Evolutionary conservation across 2,329 filamentous ascomycete species (phyloP).

Genomic region (Bertia moriformis): DNA sequence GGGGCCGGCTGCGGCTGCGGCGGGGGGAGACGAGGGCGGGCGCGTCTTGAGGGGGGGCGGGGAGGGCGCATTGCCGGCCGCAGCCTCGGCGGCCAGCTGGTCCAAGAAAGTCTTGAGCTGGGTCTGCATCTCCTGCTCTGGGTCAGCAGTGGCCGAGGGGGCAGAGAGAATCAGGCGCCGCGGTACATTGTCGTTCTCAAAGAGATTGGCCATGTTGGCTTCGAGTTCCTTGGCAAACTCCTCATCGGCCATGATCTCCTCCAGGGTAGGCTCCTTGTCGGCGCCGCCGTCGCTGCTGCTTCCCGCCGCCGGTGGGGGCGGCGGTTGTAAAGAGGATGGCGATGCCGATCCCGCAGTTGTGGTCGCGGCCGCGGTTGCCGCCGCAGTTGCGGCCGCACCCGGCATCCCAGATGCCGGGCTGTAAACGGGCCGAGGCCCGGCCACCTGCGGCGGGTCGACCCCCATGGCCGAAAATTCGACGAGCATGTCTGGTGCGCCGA

Average conservation of each 20-base stretch:
- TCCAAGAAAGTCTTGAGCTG: slow-evolving; percentile 70
- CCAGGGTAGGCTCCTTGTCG: too few species aligned
- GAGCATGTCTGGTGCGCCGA: slow-evolving; percentile 57
- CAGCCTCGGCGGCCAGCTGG: slow-evolving; percentile 44
- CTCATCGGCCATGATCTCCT: slow-evolving; percentile 3
- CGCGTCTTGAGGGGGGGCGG: slow-evolving; percentile 11
- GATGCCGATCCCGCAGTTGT: slow-evolving; percentile 4
- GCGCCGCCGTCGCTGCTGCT: too few species aligned
- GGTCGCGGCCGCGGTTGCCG: slow-evolving; percentile 3
- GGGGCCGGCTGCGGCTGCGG: slow-evolving; percentile 10
- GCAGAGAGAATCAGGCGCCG: slow-evolving; percentile 25
- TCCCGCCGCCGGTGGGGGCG: too few species aligned
- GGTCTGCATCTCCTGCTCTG: slow-evolving; percentile 48
- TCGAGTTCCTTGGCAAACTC: slow-evolving; percentile 75
- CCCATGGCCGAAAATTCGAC: slow-evolving; percentile 71
- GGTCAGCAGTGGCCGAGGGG: background rate
- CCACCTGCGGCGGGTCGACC: slow-evolving; percentile 33
- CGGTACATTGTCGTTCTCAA: too few species aligned
- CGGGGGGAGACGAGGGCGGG: slow-evolving; percentile 6
- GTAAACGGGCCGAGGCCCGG: slow-evolving; percentile 9
- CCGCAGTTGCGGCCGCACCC: slow-evolving; percentile 7
- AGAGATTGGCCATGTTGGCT: slow-evolving; percentile 71
- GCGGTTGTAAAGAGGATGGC: slow-evolving; percentile 8
- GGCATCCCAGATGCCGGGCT: slow-evolving; percentile 10
- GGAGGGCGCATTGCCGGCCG: slow-evolving; percentile 13